Conservation (phyloP, 441 rosid species). For the Macaranga tanarius region DNA sequence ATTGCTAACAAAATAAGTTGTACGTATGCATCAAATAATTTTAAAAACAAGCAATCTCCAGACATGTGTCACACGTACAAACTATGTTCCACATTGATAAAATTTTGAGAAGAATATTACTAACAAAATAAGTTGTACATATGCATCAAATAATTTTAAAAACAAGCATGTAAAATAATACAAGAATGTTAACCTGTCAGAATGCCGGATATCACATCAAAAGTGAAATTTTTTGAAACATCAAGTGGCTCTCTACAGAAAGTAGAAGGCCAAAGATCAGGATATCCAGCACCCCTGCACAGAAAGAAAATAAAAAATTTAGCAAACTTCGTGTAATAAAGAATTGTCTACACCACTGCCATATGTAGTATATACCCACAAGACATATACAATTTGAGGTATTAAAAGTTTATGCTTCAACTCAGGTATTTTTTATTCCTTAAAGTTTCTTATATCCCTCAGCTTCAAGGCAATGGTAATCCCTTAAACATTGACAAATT, state of each 20-base stretch:
- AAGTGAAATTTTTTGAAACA: slow-evolving; percentile 76
- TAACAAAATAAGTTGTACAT: not conserved
- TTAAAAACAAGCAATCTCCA: not conserved
- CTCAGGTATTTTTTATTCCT: not conserved
- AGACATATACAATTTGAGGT: not conserved
- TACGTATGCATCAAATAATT: slow-evolving; percentile 14
- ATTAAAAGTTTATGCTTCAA: not conserved
- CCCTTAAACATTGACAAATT: not conserved
- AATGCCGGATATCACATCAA: slow-evolving; percentile 84
- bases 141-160: slow-evolving; percentile 14
- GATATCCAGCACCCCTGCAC: slow-evolving; percentile 86
- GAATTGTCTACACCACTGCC: not conserved
- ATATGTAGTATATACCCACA: not conserved
- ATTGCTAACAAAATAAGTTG: not conserved
- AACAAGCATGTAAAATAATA: not conserved
- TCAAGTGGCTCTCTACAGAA: slow-evolving; percentile 97
- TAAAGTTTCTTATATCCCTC: not conserved
- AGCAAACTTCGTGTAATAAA: slow-evolving; percentile 12
- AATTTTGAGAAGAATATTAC: too few relatives aligned
- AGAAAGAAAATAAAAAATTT: slow-evolving; percentile 31
- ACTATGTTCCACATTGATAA: too few relatives aligned
- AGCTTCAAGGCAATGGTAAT: not conserved
- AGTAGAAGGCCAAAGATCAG: slow-evolving; percentile 89
- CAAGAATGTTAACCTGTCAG: slow-evolving; percentile 54
- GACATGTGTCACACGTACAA: too few relatives aligned